Evolutionary conservation across 306 rosid species (phyloP).

Genomic region (Urtica urens): DNA sequence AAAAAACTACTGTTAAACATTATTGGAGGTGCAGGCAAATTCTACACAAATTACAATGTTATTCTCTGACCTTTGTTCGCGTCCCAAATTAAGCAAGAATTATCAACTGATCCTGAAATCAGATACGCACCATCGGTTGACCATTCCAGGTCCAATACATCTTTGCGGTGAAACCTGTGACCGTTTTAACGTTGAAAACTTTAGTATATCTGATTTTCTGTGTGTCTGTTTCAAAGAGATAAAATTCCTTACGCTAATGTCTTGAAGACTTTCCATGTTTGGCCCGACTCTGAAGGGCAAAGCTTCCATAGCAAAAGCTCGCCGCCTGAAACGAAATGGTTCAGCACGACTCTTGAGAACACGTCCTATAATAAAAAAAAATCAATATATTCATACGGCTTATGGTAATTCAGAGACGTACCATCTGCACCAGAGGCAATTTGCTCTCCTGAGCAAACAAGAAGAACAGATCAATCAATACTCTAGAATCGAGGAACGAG

Average conservation of each 20-base stretch:
- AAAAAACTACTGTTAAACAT: too few relatives aligned
- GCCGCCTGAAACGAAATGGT: conserved; percentile 42
- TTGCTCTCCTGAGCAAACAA: conserved; percentile 52
- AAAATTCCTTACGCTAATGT: conserved; percentile 45
- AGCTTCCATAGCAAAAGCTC: conserved; percentile 72
- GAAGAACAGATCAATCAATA: conserved; percentile 5
- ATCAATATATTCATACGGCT: not conserved
- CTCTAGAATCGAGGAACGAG: not conserved
- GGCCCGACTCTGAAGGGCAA: conserved; percentile 47
- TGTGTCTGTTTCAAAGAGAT: not conserved
- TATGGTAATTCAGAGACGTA: conserved; percentile 16
- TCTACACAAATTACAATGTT: conserved; percentile 9
- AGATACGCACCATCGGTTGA: conserved; percentile 56
- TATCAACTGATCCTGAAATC: conserved; percentile 90
- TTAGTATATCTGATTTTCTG: not conserved
- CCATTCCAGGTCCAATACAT: conserved; percentile 86
- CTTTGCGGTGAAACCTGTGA: conserved; percentile 79
- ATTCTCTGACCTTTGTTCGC: conserved; percentile 56
- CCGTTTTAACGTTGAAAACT: not conserved
- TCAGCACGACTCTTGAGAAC: too few relatives aligned
- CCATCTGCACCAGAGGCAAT: conserved; percentile 92
- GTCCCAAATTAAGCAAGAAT: conserved; percentile 92
- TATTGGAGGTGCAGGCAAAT: conserved; percentile 14
- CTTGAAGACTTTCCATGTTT: conserved; percentile 76
- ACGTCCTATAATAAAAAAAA: conserved; percentile 1